These are phyloP conservation scores for Podospora bellae-mahoneyi DNA, from an alignment of 495 filamentous ascomycete species.

Conservation along the genomic window DNA sequence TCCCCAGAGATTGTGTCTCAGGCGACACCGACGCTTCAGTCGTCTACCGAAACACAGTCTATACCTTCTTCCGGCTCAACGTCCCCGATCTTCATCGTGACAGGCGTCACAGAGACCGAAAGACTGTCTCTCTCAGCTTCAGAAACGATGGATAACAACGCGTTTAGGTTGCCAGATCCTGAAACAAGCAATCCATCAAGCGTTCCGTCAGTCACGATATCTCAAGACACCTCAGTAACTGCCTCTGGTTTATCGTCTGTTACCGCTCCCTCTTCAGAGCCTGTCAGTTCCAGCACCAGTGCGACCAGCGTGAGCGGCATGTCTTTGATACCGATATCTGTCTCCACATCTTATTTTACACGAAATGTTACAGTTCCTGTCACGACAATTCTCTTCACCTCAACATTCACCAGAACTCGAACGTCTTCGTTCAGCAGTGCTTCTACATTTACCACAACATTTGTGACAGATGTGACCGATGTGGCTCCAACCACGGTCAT, in stretches of 20 bases:
- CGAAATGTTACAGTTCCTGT: slow-evolving; percentile 13
- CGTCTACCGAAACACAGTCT: not conserved
- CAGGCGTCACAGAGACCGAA: not conserved
- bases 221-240: not conserved
- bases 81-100: not conserved
- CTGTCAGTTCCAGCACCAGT: not conserved
- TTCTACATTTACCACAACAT: slow-evolving; percentile 9
- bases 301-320: slow-evolving; percentile 4
- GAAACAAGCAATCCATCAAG: not conserved
- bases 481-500: slow-evolving; percentile 3
- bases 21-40: not conserved
- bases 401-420: slow-evolving; percentile 8
- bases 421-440: slow-evolving; percentile 8
- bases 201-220: not conserved
- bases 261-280: not conserved
- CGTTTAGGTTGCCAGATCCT: not conserved
- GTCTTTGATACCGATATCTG: slow-evolving; percentile 7
- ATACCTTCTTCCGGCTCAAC: not conserved
- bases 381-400: slow-evolving; percentile 15
- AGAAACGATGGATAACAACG: not conserved
- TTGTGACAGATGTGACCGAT: slow-evolving; percentile 8
- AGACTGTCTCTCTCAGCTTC: not conserved
- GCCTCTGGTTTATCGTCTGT: not conserved
- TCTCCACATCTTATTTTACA: slow-evolving; percentile 18
- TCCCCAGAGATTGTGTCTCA: not conserved